Conservation (phyloP, 441 rosid genomes). For the Populus hybrid region DNA sequence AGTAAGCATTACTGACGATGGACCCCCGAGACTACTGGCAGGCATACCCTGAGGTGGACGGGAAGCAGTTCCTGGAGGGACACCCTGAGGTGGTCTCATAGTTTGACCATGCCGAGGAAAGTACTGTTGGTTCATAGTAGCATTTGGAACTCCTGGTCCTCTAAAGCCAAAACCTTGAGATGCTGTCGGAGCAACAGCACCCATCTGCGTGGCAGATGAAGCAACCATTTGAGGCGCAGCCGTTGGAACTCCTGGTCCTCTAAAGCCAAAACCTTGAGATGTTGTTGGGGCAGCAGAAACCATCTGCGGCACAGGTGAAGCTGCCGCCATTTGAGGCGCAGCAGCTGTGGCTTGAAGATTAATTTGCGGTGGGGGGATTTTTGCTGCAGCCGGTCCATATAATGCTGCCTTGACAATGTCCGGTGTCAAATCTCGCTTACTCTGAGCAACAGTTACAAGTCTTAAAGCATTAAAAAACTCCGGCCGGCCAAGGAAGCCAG, state of each 20-base stretch:
- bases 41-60: conserved; percentile 41
- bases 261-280: too few relatives aligned
- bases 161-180: conserved; percentile 7
- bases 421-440: conserved; percentile 86
- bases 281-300: conserved; percentile 19
- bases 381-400: conserved; percentile 88
- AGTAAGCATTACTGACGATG: conserved; percentile 35
- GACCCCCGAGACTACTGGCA: conserved; percentile 27
- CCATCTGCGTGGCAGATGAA: conserved; percentile 34
- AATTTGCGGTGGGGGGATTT: conserved; percentile 87
- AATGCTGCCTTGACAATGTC: conserved; percentile 94
- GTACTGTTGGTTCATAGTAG: conserved; percentile 43
- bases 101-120: conserved; percentile 52
- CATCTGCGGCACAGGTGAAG: conserved; percentile 41
- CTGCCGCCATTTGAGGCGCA: conserved; percentile 18
- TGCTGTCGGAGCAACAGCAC: conserved; percentile 7
- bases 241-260: conserved; percentile 47
- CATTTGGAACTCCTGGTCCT: conserved; percentile 59
- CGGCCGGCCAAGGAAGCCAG: conserved; percentile 73
- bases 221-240: conserved; percentile 14
- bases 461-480: conserved; percentile 85
- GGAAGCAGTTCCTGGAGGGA: conserved; percentile 41
- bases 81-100: conserved; percentile 42
- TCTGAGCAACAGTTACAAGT: conserved; percentile 94
- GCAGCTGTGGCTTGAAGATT: conserved; percentile 55